Evolutionary conservation across 306 rosid species (phyloP).

Genomic region (Alnus rubra): DNA sequence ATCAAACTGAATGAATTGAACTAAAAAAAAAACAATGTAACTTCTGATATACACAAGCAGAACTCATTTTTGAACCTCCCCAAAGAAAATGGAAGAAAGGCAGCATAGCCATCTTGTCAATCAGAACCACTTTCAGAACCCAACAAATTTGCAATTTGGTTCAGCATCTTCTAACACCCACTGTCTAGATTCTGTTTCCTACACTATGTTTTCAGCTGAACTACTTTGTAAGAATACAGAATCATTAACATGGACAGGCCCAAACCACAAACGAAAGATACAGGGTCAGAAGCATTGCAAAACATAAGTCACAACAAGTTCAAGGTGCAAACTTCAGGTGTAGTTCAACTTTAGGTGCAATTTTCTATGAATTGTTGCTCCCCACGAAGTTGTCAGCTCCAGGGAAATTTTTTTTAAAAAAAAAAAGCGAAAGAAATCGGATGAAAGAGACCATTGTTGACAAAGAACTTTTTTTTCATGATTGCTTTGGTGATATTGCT

Average conservation of each 20-base stretch:
- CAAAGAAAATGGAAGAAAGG: slow-evolving; percentile 51
- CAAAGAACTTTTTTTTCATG: too few species aligned
- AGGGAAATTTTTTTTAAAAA: too few species aligned
- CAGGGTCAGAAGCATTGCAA: slow-evolving; percentile 27
- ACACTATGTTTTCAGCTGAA: slow-evolving; percentile 40
- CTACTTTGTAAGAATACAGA: slow-evolving; percentile 34
- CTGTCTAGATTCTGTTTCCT: slow-evolving; percentile 49
- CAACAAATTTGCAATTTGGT: slow-evolving; percentile 47
- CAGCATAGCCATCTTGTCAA: slow-evolving; percentile 48
- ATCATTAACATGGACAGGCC: slow-evolving; percentile 30
- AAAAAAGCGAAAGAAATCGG: too few species aligned
- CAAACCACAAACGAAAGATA: slow-evolving; percentile 39
- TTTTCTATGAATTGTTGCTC: slow-evolving; percentile 16
- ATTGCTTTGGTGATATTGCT: too few species aligned
- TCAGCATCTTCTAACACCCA: slow-evolving; percentile 45
- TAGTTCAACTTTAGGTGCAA: slow-evolving; percentile 13
- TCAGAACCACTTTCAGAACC: slow-evolving; percentile 49
- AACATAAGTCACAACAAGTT: slow-evolving; percentile 25
- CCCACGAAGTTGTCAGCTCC: too few species aligned
- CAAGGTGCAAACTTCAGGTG: slow-evolving; percentile 20
- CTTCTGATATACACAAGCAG: slow-evolving; percentile 39
- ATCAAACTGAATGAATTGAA: too few species aligned
- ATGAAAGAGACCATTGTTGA: too few species aligned
- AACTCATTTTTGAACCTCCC: slow-evolving; percentile 53
- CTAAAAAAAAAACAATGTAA: too few species aligned